Evolutionary conservation across 192 early-diverging fungal species (phyloP), one percentile per base, ranked within the genome.

Genomic region (Backusella parvicylindrica): DNA sequence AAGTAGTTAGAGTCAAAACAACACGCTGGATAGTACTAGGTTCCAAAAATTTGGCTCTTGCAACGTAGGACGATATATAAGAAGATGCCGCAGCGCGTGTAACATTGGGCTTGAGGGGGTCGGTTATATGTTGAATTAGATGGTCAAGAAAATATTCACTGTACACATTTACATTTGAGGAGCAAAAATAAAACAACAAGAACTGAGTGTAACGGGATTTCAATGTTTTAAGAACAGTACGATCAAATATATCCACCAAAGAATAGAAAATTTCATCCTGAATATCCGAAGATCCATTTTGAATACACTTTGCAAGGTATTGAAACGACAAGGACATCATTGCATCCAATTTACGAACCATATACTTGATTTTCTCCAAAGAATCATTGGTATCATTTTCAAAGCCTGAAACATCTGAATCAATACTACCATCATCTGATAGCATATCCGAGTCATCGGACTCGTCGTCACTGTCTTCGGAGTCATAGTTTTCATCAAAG

Each of bases 171-270:
- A 85, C 28, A 68, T 89, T 88, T 31, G 89, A 77, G n/a, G 92
- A 88, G 53, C 90, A 88, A 49, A 88, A 84, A 83, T 95, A 95
- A 76, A 97, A 99, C 26, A 95, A 77, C 35, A 97, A 73, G 74
- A 98, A 99, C 81, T 99, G 97, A 8, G 92, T 93, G 81, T 95
- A 95, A 35, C 95, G 90, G 53, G 93, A 93, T 72, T 92, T 92
- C 80, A 96, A 93, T 1, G 96, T 99, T 4, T 92, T 90, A 18
- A 98, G 78, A 28, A 97, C 86, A 1, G 89, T 86, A 26, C 87
- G 82, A 70, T 92, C 91, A 80, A 98, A 99, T 28, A 96, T 87
- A 26, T 89, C 87, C 26, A 98, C 75, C 43, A 97, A 81, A 18
- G 83, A 78, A 18, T 87, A 69, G 73, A 92, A 95, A 21, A 96